Evolutionary conservation across 208 protist genomes (phyloP).

Genomic region (Trypanosoma theileri): DNA sequence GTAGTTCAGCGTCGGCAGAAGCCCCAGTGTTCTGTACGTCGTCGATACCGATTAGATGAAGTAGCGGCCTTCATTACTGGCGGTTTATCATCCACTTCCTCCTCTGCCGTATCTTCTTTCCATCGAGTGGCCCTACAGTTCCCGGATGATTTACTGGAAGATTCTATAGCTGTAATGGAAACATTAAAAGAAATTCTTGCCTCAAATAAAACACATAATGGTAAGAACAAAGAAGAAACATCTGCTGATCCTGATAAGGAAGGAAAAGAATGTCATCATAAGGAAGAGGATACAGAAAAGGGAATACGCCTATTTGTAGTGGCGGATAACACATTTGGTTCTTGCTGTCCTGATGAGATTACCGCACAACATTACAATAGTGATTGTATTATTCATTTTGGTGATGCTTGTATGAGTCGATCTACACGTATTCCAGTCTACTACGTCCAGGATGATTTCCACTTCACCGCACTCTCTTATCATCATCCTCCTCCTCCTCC

Average conservation of each 20-base stretch:
- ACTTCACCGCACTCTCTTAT: conserved; percentile 24
- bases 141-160: conserved; percentile 80
- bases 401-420: conserved; percentile 84
- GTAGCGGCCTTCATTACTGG: conserved; percentile 32
- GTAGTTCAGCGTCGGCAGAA: conserved; percentile 40
- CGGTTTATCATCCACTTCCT: conserved; percentile 34
- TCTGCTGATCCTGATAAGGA: background rate
- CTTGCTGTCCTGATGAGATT: conserved; percentile 92
- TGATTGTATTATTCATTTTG: conserved; percentile 91
- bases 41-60: conserved; percentile 32
- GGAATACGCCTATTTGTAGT: conserved; percentile 71
- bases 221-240: background rate
- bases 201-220: conserved; percentile 12
- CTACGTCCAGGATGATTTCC: conserved; percentile 68
- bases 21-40: conserved; percentile 6
- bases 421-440: conserved; percentile 79
- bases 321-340: conserved; percentile 90
- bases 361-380: conserved; percentile 83
- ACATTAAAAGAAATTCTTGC: conserved; percentile 46
- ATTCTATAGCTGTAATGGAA: conserved; percentile 59
- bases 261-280: background rate
- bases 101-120: conserved; percentile 20
- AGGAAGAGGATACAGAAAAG: conserved; percentile 1
- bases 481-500: too few species aligned
- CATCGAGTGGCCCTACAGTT: conserved; percentile 84